These are phyloP conservation scores for Leccinum obscurum DNA, from an alignment of 768 basidiomycete genomes.

Conservation along the genomic window DNA sequence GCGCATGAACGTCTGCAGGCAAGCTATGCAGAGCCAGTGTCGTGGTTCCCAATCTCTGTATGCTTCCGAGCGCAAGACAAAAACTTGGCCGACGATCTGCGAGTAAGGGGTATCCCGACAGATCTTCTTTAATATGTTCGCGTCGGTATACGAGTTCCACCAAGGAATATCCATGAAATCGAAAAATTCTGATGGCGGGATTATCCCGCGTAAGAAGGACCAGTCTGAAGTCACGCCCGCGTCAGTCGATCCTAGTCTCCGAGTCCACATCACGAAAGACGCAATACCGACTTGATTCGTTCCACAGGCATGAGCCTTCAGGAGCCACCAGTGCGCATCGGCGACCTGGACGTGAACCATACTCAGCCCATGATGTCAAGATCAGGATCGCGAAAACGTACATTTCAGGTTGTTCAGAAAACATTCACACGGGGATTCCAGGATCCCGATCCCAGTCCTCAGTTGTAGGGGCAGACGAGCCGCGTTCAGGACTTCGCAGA, in stretches of 20 bases:
- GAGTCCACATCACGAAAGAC: neutral
- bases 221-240: conserved; percentile 6
- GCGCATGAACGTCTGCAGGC: conserved; percentile 8
- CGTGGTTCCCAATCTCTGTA: conserved; percentile 8
- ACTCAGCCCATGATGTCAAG: neutral
- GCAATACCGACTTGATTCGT: conserved; percentile 10
- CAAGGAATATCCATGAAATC: conserved; percentile 14
- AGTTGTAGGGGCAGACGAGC: neutral
- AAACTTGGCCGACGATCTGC: conserved; percentile 5
- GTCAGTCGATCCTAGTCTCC: neutral
- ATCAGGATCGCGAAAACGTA: conserved; percentile 1
- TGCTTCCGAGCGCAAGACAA: conserved; percentile 5
- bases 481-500: conserved; percentile 4
- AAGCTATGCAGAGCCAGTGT: conserved; percentile 18
- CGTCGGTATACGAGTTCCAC: conserved; percentile 13
- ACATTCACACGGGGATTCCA: neutral
- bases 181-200: conserved; percentile 16
- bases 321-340: conserved; percentile 1
- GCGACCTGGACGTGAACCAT: neutral
- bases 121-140: conserved; percentile 4
- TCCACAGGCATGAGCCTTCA: conserved; percentile 7
- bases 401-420: conserved; percentile 4
- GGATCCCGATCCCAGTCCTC: neutral
- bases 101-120: conserved; percentile 10
- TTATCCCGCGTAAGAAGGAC: conserved; percentile 16